Percentiles rank a stretch among this genome's conserved stretches.
These are phyloP conservation scores for Barnettozyma pratensis DNA, from an alignment of 805 yeast genomes.

Conservation along the genomic window DNA sequence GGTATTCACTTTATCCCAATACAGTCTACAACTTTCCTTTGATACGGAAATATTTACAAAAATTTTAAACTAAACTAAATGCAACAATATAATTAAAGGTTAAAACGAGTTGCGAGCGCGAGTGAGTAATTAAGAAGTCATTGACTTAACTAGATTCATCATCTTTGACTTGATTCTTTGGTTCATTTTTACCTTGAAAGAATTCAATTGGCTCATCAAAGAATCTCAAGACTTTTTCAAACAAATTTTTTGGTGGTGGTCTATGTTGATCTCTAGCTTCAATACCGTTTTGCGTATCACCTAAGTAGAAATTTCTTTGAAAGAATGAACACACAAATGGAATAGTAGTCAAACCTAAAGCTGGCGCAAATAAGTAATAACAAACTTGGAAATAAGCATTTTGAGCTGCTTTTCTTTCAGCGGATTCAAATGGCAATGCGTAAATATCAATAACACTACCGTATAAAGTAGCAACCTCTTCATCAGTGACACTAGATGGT, in stretches of 20 bases:
- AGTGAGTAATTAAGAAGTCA: neutral
- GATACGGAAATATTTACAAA: no score
- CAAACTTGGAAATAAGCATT: constrained; percentile 28
- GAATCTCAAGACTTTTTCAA: constrained; percentile 3
- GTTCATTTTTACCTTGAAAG: neutral
- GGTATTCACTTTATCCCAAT: no score
- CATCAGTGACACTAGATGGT: constrained; percentile 21
- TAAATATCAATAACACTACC: constrained; percentile 22
- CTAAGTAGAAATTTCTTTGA: constrained; percentile 32
- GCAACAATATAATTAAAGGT: no score
- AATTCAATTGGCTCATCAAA: constrained; percentile 8
- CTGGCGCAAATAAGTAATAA: constrained; percentile 26
- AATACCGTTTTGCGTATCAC: constrained; percentile 32
- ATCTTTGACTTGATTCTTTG: neutral
- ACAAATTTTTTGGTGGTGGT: constrained; percentile 2
- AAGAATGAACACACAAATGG: constrained; percentile 28
- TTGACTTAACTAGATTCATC: neutral
- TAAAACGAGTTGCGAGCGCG: no score
- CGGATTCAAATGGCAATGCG: constrained; percentile 23
- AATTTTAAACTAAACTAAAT: no score
- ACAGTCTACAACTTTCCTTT: no score
- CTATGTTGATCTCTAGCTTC: constrained; percentile 21
- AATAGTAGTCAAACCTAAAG: constrained; percentile 27
- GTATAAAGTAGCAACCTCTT: constrained; percentile 19
- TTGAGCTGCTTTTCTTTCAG: constrained; percentile 30